Evolutionary conservation across 768 basidiomycete genomes (phyloP).

Genomic region (Hypholoma fasciculare): DNA sequence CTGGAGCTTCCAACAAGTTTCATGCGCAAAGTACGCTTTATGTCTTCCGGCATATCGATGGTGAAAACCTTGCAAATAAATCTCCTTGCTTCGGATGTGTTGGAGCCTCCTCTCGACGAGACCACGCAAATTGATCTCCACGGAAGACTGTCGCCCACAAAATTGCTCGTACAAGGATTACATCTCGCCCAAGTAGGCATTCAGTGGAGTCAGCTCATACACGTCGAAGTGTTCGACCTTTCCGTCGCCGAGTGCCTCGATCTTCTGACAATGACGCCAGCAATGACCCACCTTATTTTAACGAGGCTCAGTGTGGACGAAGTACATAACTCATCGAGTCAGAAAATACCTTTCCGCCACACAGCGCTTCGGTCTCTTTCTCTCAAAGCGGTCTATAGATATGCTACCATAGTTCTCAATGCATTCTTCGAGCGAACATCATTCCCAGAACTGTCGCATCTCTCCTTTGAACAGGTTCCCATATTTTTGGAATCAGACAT

Average conservation of each 20-base stretch:
- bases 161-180: background rate
- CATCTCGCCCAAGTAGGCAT: background rate
- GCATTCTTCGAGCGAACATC: constrained; percentile 3
- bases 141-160: background rate
- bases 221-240: background rate
- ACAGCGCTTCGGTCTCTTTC: background rate
- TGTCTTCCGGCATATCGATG: background rate
- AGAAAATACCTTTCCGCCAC: background rate
- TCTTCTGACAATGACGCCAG: background rate
- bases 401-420: background rate
- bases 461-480: background rate
- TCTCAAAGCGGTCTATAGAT: background rate
- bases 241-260: background rate
- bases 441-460: background rate
- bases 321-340: background rate
- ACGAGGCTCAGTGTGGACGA: background rate
- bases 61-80: background rate
- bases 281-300: background rate
- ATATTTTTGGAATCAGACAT: background rate
- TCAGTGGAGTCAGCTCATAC: background rate
- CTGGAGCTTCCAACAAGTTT: background rate
- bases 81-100: background rate
- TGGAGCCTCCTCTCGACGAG: background rate
- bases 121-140: background rate
- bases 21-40: background rate